These are phyloP conservation scores for Epicoccum nigrum DNA, from an alignment of 2,329 filamentous ascomycete species.

Conservation along the genomic window DNA sequence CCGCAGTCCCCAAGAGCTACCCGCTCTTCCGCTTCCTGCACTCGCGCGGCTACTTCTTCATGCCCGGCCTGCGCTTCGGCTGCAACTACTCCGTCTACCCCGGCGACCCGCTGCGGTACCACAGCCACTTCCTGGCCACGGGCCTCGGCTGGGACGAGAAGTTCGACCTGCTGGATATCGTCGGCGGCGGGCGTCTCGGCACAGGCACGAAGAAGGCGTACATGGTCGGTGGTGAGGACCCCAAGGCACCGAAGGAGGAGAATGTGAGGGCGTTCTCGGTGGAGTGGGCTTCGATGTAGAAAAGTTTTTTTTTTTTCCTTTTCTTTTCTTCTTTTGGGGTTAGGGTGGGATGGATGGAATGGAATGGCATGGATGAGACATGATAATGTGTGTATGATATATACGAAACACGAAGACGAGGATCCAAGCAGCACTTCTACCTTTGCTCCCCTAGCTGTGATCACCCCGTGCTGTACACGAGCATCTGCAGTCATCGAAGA, in stretches of 20 bases:
- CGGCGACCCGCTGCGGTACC: constrained; percentile 90
- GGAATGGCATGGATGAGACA: too few species aligned
- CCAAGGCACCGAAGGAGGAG: constrained; percentile 19
- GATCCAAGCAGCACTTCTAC: too few species aligned
- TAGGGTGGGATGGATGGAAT: too few species aligned
- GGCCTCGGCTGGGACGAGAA: constrained; percentile 86
- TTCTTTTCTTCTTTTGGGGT: too few species aligned
- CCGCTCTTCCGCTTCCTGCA: constrained; percentile 84
- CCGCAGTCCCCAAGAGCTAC: constrained; percentile 57
- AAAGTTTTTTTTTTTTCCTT: too few species aligned
- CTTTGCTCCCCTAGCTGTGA: too few species aligned
- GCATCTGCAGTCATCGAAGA: too few species aligned
- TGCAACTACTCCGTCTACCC: constrained; percentile 95
- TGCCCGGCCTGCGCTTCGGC: constrained; percentile 91
- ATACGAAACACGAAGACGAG: too few species aligned
- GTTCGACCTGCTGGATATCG: constrained; percentile 81
- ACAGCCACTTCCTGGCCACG: constrained; percentile 91
- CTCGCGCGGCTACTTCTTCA: constrained; percentile 79
- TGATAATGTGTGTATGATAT: too few species aligned
- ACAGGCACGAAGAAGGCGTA: constrained; percentile 97
- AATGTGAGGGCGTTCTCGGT: constrained; percentile 77
- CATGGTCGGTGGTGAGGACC: constrained; percentile 73
- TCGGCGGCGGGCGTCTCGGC: constrained; percentile 84
- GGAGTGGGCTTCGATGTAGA: constrained; percentile 92
- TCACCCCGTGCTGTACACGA: too few species aligned